Conservation (phyloP, 768 basidiomycete genomes). For the Pleurotus sapidus region DNA sequence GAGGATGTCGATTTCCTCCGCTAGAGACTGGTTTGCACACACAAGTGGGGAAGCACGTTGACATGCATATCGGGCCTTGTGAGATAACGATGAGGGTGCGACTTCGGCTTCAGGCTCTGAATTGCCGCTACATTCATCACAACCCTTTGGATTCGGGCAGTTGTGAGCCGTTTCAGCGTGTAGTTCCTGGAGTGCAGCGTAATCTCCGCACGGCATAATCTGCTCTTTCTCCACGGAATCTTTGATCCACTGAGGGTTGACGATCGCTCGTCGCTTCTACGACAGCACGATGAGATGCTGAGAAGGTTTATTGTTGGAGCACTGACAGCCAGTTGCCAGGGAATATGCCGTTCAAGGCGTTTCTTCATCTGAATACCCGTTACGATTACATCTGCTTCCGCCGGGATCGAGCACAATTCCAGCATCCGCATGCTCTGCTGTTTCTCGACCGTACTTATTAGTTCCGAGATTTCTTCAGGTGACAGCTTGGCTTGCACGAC, state of each 20-base stretch:
- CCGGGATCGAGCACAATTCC: conserved; percentile 33
- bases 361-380: conserved; percentile 65
- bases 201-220: conserved; percentile 49
- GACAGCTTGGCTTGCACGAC: conserved; percentile 22
- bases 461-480: conserved; percentile 24
- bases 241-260: conserved; percentile 69
- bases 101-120: background rate
- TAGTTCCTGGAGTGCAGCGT: conserved; percentile 53
- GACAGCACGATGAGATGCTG: conserved; percentile 6
- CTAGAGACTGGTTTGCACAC: conserved; percentile 67
- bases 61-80: conserved; percentile 52
- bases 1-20: conserved; percentile 56
- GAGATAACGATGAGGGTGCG: conserved; percentile 20
- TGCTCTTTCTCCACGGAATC: conserved; percentile 47
- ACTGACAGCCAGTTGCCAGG: conserved; percentile 65
- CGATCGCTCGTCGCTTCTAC: conserved; percentile 64
- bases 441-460: conserved; percentile 32
- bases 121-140: conserved; percentile 8
- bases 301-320: background rate
- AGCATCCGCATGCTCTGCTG: conserved; percentile 14
- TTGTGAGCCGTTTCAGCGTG: conserved; percentile 41
- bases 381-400: conserved; percentile 62
- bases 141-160: conserved; percentile 36
- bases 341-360: conserved; percentile 67
- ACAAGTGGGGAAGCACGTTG: conserved; percentile 61